These are phyloP conservation scores for Brettanomyces naardenensis DNA, from an alignment of 805 yeast species.

Conservation along the genomic window DNA sequence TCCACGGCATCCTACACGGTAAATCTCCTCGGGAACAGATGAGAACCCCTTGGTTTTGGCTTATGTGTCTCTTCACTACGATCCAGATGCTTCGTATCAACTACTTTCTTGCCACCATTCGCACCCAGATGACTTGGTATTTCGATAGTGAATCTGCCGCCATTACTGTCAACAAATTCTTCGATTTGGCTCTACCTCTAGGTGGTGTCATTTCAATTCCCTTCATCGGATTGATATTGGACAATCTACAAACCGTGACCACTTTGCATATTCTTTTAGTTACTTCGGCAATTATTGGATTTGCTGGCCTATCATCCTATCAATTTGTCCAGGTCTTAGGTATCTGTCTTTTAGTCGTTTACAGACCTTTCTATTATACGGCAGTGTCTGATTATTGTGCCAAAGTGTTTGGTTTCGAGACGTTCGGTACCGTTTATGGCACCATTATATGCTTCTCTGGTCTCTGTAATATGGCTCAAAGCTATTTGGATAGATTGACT, in stretches of 20 bases:
- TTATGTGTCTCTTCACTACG: conserved; percentile 74
- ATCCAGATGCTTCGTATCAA: conserved; percentile 88
- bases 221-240: conserved; percentile 72
- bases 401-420: conserved; percentile 86
- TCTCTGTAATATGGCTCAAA: conserved; percentile 66
- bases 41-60: conserved; percentile 61
- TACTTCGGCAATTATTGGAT: conserved; percentile 58
- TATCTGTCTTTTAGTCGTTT: conserved; percentile 63
- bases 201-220: conserved; percentile 89
- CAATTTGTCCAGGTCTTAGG: conserved; percentile 54
- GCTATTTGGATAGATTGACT: conserved; percentile 59
- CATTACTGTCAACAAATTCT: conserved; percentile 54
- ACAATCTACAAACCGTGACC: conserved; percentile 57
- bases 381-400: conserved; percentile 88
- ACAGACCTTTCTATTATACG: conserved; percentile 89
- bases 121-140: conserved; percentile 72
- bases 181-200: conserved; percentile 79
- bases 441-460: conserved; percentile 78
- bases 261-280: conserved; percentile 44
- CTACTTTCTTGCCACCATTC: conserved; percentile 85
- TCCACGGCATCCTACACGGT: conserved; percentile 77
- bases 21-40: conserved; percentile 32
- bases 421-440: conserved; percentile 91
- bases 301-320: conserved; percentile 54
- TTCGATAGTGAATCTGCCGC: conserved; percentile 48